Evolutionary conservation across 805 yeast species (phyloP), one percentile per base, ranked within the genome.

Genomic region (Priceomyces fermenticarens): DNA sequence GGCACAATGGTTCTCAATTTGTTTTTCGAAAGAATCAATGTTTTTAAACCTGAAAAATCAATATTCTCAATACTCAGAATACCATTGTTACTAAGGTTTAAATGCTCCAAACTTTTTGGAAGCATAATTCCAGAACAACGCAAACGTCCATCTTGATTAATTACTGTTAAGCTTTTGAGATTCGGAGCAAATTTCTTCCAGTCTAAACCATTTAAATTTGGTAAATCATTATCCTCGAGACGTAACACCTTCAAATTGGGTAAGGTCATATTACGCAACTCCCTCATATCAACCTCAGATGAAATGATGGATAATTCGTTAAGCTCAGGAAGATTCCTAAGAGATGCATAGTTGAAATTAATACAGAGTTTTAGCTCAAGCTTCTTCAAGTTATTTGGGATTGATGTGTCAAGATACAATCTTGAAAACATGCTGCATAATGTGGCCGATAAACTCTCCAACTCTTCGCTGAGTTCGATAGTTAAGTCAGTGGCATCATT

Each of bases 21-120:
- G 28, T 45, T 45, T 27, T 39, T 42, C 3, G 46, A 39, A n/a
- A 45, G 31, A 23, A 39, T 41, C 20, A 45, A 38, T 12, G 17
- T 29, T 10, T 25, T 15, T 17, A 40, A 26, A 12, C 28, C 30
- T 31, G 35, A 16, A 9, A 35, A 16, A 15, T 25, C 20, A 10
- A 36, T 34, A 20, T 38, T 13, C 30, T 27, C 34, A 32, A 45
- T 39, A 3, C 14, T 23, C 10, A 26, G 13, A n/a, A 45, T 42
- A 9, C 42, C 37, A 16, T 45, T 45, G n/a, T 36, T 35, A 3
- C 41, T 34, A 32, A 45, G 20, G 14, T 38, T 40, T 23, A 45
- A 34, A 3, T 34, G 15, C 2, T 15, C 30, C 26, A 45, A 38
- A 25, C 33, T 25, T 6, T 12, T 3, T 5, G 48, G 44, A n/a